Evolutionary conservation across 75 land plant species (phyloP).

Genomic region (Larix kaempferi): DNA sequence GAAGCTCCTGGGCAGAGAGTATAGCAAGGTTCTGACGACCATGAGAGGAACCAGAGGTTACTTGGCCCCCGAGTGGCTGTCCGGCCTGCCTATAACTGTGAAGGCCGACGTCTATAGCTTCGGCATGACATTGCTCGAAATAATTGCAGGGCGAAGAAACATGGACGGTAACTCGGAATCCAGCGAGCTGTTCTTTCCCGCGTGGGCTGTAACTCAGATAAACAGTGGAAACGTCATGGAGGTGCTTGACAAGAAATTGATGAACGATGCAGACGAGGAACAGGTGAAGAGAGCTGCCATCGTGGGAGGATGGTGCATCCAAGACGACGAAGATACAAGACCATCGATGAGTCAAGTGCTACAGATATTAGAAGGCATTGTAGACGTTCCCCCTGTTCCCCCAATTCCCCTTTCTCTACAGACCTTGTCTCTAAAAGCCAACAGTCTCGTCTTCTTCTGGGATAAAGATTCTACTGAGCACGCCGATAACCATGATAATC

Average conservation of each 20-base stretch:
- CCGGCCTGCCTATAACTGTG: neutral
- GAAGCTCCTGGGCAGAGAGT: slow-evolving; percentile 6
- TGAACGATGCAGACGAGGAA: neutral
- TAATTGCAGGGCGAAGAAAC: slow-evolving; percentile 7
- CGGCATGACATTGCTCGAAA: slow-evolving; percentile 13
- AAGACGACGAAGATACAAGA: neutral
- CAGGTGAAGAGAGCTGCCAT: neutral
- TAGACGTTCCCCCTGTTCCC: neutral
- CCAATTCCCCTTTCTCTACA: neutral
- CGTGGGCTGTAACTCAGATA: neutral
- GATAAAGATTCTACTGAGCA: too few relatives aligned
- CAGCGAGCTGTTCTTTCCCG: neutral
- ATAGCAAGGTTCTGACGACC: slow-evolving; percentile 8
- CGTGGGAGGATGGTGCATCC: neutral
- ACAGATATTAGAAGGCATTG: neutral
- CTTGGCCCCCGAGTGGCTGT: slow-evolving; percentile 13
- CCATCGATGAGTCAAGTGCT: neutral
- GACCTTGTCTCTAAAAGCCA: neutral
- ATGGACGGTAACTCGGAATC: neutral
- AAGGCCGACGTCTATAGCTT: slow-evolving; percentile 16
- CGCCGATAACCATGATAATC: too few relatives aligned
- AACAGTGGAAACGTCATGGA: neutral
- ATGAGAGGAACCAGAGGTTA: slow-evolving; percentile 11
- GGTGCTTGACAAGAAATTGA: neutral
- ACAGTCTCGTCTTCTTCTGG: too few relatives aligned